A percentile compares a stretch with the other conserved stretches of the same genome.
phyloP scores from a whole-genome alignment of 345 rosid genomes.

The Schrenkiella parvula region DNA sequence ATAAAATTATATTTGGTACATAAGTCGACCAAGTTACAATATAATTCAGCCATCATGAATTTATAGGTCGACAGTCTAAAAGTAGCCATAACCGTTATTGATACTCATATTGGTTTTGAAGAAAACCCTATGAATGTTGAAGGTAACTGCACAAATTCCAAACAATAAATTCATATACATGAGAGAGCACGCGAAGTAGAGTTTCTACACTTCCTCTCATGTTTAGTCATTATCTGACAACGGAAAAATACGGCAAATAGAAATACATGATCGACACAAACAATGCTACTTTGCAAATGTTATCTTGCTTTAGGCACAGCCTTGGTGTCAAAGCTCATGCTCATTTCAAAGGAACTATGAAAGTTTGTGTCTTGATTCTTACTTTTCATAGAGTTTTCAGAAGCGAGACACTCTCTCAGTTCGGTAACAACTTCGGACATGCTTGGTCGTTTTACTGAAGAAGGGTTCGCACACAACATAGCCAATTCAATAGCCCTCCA shows the following conservation, averaged over 20 bases:
- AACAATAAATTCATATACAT: not conserved
- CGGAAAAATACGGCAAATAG: not conserved
- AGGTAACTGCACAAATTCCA: not conserved
- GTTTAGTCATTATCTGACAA: not conserved
- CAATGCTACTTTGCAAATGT: not conserved
- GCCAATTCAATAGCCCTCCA: constrained; percentile 50
- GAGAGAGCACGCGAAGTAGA: not conserved
- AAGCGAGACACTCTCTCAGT: constrained; percentile 30
- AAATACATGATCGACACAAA: not conserved
- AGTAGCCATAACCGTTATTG: not conserved
- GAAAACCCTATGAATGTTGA: not conserved
- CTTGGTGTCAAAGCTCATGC: constrained; percentile 6
- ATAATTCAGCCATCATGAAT: too few relatives aligned
- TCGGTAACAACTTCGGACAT: constrained; percentile 36
- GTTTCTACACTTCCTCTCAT: not conserved
- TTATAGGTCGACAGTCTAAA: too few relatives aligned
- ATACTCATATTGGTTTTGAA: not conserved
- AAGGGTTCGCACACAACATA: constrained; percentile 31
- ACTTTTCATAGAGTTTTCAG: not conserved
- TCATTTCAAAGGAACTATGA: not conserved
- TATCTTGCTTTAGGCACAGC: constrained; percentile 4
- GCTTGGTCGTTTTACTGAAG: constrained; percentile 31
- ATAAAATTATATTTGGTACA: too few relatives aligned
- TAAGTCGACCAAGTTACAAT: too few relatives aligned
- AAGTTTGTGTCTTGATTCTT: not conserved